Percentiles rank a stretch among this genome's conserved stretches.
Conservation (phyloP, 169 alveolate genomes). For the Eimeria nieschulzi region DNA sequence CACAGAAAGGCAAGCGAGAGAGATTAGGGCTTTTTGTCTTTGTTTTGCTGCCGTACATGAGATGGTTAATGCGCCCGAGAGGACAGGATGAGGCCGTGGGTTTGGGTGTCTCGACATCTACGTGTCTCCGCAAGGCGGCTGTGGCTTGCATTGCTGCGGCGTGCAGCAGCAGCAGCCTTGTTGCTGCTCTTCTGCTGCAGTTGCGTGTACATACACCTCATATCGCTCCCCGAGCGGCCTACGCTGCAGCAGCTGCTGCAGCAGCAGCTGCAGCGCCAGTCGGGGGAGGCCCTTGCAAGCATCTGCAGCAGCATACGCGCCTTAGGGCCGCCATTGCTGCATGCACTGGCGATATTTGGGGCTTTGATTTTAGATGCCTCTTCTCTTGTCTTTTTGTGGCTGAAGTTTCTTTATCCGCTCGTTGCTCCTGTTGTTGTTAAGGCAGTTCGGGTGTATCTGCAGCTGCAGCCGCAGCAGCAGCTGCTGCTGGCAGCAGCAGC, state of each 20-base stretch:
- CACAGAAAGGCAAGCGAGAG: no score
- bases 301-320: background rate
- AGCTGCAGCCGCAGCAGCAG: slow-evolving; percentile 33
- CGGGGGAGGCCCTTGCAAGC: background rate
- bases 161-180: background rate
- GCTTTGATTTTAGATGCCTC: background rate
- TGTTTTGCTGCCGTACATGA: background rate
- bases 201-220: background rate
- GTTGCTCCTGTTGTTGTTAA: background rate
- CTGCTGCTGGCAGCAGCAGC: slow-evolving; percentile 2
- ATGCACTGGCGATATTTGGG: background rate
- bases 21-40: background rate
- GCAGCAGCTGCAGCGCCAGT: slow-evolving; percentile 2
- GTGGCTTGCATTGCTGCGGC: slow-evolving; percentile 3
- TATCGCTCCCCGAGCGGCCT: background rate
- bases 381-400: background rate
- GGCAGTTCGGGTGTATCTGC: background rate
- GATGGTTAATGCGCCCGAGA: background rate
- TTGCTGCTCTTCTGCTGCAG: background rate
- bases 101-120: background rate
- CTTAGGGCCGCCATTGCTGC: background rate
- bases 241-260: background rate
- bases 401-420: background rate
- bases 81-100: background rate
- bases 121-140: slow-evolving; percentile 3